Evolutionary conservation across 148 eudicot genomes (phyloP), one percentile per base, ranked within the genome.

Genomic region (Oxyria digyna): DNA sequence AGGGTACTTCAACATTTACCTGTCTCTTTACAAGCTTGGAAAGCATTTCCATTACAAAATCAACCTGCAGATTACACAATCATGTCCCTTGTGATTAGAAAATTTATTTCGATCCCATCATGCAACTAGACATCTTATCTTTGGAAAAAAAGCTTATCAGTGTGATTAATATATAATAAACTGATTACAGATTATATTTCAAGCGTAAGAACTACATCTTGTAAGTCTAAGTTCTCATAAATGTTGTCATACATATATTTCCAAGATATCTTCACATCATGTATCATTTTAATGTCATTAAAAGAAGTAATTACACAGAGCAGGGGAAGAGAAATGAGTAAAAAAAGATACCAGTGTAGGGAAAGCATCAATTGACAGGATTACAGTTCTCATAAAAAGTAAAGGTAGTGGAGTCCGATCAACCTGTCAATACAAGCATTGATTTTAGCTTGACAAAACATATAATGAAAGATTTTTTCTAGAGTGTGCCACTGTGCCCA

Each of bases 371-470:
- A 87, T 94, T 27, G 98, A 91, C 71, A 86, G 98, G 75, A 94
- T 94, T 21, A 94, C 96, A 29, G 98, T 94, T 77, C 98, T 88
- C 98, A 90, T 94, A 77, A 86, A 88, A 68, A 94, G 97, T 57
- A 94, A 81, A 57, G 98, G 98, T 67, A 90, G 80, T 64, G 95
- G 91, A 71, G 82, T 86, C 73, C 85, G 95, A 76, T 90, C 96
- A 62, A 94, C 97, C 98, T 94, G 78, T 57, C 73, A 76, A 68
- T 45, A 42, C 32, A 13, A 54, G 46, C 48, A 71, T 45, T 2
- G 12, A 63, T 40, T 38, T 48, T 42, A 66, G 40, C 33, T 49
- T 52, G 14, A 54, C 45, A 8, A n/a, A 23, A 59, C 31, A 32
- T 29, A 13, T 35, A 74, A 62, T 33, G n/a, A n/a, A n/a, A n/a